Conservation (phyloP, 2,329 filamentous ascomycete genomes). For the Colletotrichum neosansevieriae region DNA sequence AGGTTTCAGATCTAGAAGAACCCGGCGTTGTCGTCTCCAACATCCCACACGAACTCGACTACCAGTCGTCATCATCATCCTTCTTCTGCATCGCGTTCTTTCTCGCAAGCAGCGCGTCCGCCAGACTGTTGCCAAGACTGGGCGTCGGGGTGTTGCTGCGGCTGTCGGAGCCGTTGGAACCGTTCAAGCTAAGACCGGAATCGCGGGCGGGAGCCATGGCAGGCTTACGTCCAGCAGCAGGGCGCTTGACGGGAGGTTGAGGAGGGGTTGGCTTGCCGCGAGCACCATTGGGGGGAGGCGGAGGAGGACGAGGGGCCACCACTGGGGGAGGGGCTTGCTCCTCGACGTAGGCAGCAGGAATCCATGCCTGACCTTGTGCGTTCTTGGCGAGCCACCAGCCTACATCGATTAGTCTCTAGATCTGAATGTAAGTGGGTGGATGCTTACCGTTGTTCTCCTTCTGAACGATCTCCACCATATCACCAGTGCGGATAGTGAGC, state of each 20-base stretch:
- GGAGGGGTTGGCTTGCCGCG: constrained; percentile 79
- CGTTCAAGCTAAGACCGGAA: constrained; percentile 72
- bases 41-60: constrained; percentile 41
- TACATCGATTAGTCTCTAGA: constrained; percentile 56
- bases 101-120: constrained; percentile 81
- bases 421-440: neutral
- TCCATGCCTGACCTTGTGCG: constrained; percentile 82
- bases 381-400: constrained; percentile 97
- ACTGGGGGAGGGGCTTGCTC: constrained; percentile 77
- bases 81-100: constrained; percentile 82
- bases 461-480: constrained; percentile 89
- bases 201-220: constrained; percentile 76
- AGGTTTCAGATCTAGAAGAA: constrained; percentile 34
- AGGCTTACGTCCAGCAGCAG: constrained; percentile 78
- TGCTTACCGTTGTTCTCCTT: constrained; percentile 92
- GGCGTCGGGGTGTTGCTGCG: constrained; percentile 79
- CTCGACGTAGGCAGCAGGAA: constrained; percentile 93
- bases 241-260: constrained; percentile 84
- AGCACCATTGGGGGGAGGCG: constrained; percentile 69
- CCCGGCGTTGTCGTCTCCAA: constrained; percentile 30
- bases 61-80: constrained; percentile 79
- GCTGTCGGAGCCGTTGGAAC: constrained; percentile 68
- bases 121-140: constrained; percentile 79
- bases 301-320: constrained; percentile 72
- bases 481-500: constrained; percentile 81